A percentile compares a stretch with the other conserved stretches of the same genome.
phyloP scores from a whole-genome alignment of 352 stramenopile genomes.

The Phytophthora hibernalis region DNA sequence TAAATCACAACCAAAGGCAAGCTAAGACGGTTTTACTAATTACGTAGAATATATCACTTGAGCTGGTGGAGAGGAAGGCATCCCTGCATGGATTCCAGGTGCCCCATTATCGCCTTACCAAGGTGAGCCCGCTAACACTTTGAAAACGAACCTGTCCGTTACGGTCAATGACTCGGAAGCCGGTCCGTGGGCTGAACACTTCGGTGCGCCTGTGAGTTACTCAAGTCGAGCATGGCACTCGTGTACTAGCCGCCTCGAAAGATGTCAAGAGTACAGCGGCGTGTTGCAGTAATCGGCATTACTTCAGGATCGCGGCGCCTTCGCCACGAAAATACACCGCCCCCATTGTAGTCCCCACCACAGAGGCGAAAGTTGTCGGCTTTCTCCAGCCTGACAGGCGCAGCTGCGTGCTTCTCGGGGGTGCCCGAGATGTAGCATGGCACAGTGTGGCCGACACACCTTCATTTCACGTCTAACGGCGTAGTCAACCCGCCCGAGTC shows the following conservation, averaged over 20 bases:
- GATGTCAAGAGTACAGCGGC: slow-evolving; percentile 34
- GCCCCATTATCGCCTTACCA: slow-evolving; percentile 12
- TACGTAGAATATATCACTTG: slow-evolving; percentile 28
- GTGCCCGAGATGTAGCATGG: slow-evolving; percentile 13
- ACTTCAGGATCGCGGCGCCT: slow-evolving; percentile 21
- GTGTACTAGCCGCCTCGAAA: slow-evolving; percentile 13
- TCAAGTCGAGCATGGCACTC: slow-evolving; percentile 32
- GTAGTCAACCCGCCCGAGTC: slow-evolving; percentile 30
- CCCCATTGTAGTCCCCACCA: slow-evolving; percentile 29
- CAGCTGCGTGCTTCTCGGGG: slow-evolving; percentile 8
- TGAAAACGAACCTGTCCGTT: slow-evolving; percentile 6
- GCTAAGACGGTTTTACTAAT: slow-evolving; percentile 37
- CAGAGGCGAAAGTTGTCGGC: slow-evolving; percentile 24
- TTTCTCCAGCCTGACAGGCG: slow-evolving; percentile 26
- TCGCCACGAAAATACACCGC: slow-evolving; percentile 37
- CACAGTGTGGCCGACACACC: slow-evolving; percentile 26
- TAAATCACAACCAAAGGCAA: slow-evolving; percentile 18
- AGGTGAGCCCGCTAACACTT: slow-evolving; percentile 17
- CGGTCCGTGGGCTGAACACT: slow-evolving; percentile 29
- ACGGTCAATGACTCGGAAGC: slow-evolving; percentile 9
- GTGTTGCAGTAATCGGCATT: slow-evolving; percentile 40
- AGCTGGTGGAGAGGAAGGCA: slow-evolving; percentile 4
- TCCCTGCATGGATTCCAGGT: slow-evolving; percentile 7
- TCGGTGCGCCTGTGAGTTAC: no score
- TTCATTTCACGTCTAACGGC: slow-evolving; percentile 55